Conservation (phyloP, 306 rosid genomes). For the Malus domestica region ASM211411v1 NC_041793.1:24937001-24937500, state of each 20-base stretch:
- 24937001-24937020: conserved; percentile 38
- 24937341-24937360: background rate
- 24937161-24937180: too few relatives aligned
- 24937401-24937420: background rate
- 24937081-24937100: conserved; percentile 16
- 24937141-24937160: too few relatives aligned
- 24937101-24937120: conserved; percentile 23
- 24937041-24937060: background rate
- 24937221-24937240: too few relatives aligned
- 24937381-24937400: background rate
- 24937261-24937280: background rate
- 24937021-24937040: conserved; percentile 11
- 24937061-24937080: conserved; percentile 15
- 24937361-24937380: background rate
- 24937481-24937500: too few relatives aligned
- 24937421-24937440: too few relatives aligned
- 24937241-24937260: background rate
- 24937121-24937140: conserved; percentile 22
- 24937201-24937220: too few relatives aligned
- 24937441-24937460: background rate
- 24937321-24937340: background rate
- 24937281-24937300: background rate
- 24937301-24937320: background rate
- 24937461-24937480: too few relatives aligned
- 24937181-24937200: too few relatives aligned